Base-by-base conservation (phyloP, 2,329 filamentous ascomycete genomes). In the Celoporthe dispersa region DNA sequence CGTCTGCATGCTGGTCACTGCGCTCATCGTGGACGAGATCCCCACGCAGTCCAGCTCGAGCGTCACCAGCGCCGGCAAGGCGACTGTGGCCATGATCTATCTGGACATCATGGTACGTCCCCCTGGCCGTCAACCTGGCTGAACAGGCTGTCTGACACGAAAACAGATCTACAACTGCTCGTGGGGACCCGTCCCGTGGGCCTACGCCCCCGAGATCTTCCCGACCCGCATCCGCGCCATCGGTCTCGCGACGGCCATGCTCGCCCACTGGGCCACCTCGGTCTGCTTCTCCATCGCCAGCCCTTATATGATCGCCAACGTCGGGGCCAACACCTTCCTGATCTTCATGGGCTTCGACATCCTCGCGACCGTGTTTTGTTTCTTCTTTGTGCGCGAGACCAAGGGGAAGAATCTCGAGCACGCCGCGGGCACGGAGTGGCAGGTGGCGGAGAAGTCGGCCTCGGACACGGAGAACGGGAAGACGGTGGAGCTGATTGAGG, bases 161-260 rank as follows among this genome's bases (percentile, higher is more conserved):
- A 33, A 48, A 25, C 28, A 68, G 61, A 59, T 68, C 19, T 72
- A 73, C 57, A 67, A 66, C 59, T 59, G 69, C 63, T 72, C 72
- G 14, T 73, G 70, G 70, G 70, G 72, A 2, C 70, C 70, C 6
- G 19, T 73, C 11, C 70, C 53, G 1, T 72, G 70, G 68, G 63
- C 69, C 12, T 73, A 73, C 64, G 70, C 71, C 16, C 68, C 62
- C 33, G 72, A 73, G 67, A 73, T 73, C 60, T 69, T 76, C 57
- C 71, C 69, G 1, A 67, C 70, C 11, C 68, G 72, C 16, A 73
- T 70, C 41, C 72, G 72, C 48, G 79, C 73, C 79, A 82, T 68
- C 77, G 84, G 3, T 83, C 84, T 11, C 88, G 89, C 61, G 22
- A 68, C 66, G 9, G n/a, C 66, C 11, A 68, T 68, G 66, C 59